phyloP scores from a whole-genome alignment of 176 grass and related monocot species.

The Triticum monococcum region DNA sequence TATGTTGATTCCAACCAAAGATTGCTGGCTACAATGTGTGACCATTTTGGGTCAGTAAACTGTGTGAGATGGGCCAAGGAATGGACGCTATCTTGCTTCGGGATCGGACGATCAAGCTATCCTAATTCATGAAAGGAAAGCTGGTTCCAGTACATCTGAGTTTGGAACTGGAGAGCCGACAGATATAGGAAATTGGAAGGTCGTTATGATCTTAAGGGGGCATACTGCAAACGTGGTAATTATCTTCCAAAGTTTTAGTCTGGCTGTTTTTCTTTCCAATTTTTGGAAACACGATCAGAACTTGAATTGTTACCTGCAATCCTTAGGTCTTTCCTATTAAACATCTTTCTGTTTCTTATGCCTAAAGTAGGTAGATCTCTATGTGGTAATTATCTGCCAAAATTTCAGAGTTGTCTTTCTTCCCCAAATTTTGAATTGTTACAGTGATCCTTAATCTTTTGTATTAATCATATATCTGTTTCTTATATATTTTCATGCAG shows the following conservation, averaged over 20 bases:
- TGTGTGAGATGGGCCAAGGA: constrained; percentile 93
- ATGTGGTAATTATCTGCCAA: constrained; percentile 9
- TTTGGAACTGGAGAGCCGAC: constrained; percentile 91
- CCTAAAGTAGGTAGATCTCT: constrained; percentile 86
- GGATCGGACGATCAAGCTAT: constrained; percentile 95
- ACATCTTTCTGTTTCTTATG: constrained; percentile 34
- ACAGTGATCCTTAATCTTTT: neutral
- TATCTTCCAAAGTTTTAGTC: constrained; percentile 23
- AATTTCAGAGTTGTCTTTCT: no score
- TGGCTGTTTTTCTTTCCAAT: neutral
- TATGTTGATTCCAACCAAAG: constrained; percentile 54
- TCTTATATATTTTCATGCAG: no score
- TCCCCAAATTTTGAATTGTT: neutral
- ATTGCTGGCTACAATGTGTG: constrained; percentile 72
- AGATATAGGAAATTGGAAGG: constrained; percentile 98
- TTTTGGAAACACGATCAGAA: neutral
- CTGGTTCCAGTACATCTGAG: constrained; percentile 84
- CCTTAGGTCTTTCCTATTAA: constrained; percentile 12
- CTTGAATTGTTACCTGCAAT: constrained; percentile 8
- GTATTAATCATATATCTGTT: neutral
- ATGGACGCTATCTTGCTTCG: constrained; percentile 83
- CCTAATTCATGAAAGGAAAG: constrained; percentile 85
- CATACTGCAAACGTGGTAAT: constrained; percentile 98
- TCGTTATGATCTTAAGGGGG: constrained; percentile 86
- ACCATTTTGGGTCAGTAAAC: constrained; percentile 97